Evolutionary conservation across 192 early-diverging fungal species (phyloP).

Genomic region (Backusella morwellensis): DNA sequence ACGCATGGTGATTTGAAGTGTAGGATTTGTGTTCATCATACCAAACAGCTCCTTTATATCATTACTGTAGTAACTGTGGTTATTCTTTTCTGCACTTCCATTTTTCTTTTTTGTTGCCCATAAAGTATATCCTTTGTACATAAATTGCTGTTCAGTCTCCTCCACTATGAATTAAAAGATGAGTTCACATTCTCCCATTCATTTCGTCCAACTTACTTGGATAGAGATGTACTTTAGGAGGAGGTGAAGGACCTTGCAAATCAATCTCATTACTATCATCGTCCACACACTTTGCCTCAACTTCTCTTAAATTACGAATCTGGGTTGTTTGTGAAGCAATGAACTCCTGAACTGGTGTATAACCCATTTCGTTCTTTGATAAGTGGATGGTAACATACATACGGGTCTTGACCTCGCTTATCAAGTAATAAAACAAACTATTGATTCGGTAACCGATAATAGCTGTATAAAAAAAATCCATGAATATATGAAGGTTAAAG

Average conservation of each 20-base stretch:
- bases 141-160: neutral
- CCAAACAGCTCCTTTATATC: neutral
- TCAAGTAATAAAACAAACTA: neutral
- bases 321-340: constrained; percentile 6
- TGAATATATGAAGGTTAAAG: neutral
- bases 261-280: neutral
- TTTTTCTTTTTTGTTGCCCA: neutral
- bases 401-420: neutral
- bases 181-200: neutral
- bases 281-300: constrained; percentile 1
- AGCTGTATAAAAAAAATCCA: neutral
- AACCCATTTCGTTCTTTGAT: constrained; percentile 7
- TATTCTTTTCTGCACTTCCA: neutral
- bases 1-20: constrained; percentile 10
- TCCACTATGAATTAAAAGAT: neutral
- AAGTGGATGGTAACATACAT: constrained; percentile 23
- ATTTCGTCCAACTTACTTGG: constrained; percentile 19
- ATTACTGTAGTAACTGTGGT: neutral
- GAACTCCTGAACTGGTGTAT: constrained; percentile 8
- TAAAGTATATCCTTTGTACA: constrained; percentile 16
- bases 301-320: neutral
- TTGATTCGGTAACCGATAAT: neutral
- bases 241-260: neutral
- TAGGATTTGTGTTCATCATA: constrained; percentile 4
- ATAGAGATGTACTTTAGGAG: constrained; percentile 15